Conservation (phyloP, 257 asterid genomes). For the Apocynum venetum region DNA sequence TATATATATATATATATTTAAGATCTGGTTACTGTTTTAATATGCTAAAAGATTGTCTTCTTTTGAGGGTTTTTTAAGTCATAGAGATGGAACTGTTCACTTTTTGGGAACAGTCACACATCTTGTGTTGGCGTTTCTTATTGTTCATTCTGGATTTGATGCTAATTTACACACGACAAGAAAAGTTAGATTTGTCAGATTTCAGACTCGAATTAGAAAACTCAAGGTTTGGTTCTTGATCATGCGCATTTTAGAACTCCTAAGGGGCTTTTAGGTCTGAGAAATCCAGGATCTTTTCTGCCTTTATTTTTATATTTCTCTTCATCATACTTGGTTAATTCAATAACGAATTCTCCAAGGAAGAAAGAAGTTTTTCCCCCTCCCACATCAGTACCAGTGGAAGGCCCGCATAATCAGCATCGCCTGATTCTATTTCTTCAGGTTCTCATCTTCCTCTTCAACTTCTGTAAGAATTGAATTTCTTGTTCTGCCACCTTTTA, state of each 20-base stretch:
- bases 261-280: not conserved
- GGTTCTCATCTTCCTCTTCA: conserved; percentile 32
- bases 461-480: conserved; percentile 29
- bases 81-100: conserved; percentile 2
- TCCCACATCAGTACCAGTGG: conserved; percentile 54
- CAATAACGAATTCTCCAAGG: conserved; percentile 22
- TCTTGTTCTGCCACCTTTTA: conserved; percentile 24
- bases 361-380: conserved; percentile 40
- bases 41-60: conserved; percentile 8
- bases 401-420: conserved; percentile 44
- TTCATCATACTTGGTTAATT: conserved; percentile 2
- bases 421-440: conserved; percentile 28
- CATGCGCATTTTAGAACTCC: conserved; percentile 8
- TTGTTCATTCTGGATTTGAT: not conserved
- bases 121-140: not conserved
- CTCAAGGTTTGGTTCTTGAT: conserved; percentile 7
- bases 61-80: conserved; percentile 5
- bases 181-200: not conserved
- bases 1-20: too few species aligned
- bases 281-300: conserved; percentile 5
- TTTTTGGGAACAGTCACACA: not conserved
- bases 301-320: not conserved
- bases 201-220: not conserved
- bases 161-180: not conserved
- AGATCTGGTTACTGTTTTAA: not conserved